Conservation (phyloP, 306 rosid species). For the Lathyrus tuberosus region DNA sequence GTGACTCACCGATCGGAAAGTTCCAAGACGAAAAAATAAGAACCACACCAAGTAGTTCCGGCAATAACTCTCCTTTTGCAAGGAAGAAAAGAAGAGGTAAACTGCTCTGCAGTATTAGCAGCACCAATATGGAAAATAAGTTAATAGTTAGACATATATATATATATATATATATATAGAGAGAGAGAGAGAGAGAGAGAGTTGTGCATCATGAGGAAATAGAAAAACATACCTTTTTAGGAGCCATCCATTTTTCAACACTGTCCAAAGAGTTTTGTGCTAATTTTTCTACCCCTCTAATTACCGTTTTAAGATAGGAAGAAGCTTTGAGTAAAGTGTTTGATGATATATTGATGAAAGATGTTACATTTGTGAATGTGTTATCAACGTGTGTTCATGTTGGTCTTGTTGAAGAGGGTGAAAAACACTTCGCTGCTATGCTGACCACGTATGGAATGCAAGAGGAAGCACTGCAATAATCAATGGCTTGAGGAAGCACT, state of each 20-base stretch:
- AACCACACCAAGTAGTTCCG: slow-evolving; percentile 88
- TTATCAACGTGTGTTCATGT: too few relatives aligned
- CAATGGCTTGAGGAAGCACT: too few relatives aligned
- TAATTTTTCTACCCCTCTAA: slow-evolving; percentile 72
- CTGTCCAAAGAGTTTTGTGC: slow-evolving; percentile 45
- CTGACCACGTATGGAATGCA: too few relatives aligned
- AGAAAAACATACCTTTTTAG: slow-evolving; percentile 51
- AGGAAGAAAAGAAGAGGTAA: slow-evolving; percentile 73
- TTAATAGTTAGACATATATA: neutral
- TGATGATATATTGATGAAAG: too few relatives aligned
- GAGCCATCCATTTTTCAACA: slow-evolving; percentile 76
- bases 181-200: too few relatives aligned
- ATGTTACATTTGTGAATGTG: too few relatives aligned
- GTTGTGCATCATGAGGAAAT: neutral
- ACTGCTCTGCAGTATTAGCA: slow-evolving; percentile 42
- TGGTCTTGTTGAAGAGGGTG: too few relatives aligned
- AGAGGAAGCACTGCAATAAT: too few relatives aligned
- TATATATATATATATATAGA: too few relatives aligned
- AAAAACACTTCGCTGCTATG: too few relatives aligned
- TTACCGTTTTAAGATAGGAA: too few relatives aligned
- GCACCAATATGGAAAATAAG: neutral
- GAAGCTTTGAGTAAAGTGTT: too few relatives aligned
- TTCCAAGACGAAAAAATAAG: slow-evolving; percentile 89
- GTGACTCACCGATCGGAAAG: slow-evolving; percentile 80
- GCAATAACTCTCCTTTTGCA: slow-evolving; percentile 61